phyloP scores from a whole-genome alignment of 345 rosid species.

The Rhizophora mangle region DNA sequence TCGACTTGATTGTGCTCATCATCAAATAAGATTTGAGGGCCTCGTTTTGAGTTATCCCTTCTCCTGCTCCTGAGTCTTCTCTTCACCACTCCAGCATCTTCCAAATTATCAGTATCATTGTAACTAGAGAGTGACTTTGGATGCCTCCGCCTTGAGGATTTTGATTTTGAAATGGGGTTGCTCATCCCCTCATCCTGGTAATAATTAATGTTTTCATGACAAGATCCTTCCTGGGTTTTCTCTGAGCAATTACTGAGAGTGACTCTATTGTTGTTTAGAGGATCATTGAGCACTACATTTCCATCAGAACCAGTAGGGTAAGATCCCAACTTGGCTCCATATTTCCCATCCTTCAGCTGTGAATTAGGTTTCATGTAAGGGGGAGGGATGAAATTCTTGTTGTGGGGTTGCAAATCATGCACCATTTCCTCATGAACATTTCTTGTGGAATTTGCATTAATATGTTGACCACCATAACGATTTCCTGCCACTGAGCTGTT shows the following conservation, averaged over 20 bases:
- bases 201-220: slow-evolving; percentile 16
- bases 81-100: slow-evolving; percentile 33
- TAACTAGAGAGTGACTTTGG: slow-evolving; percentile 36
- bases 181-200: slow-evolving; percentile 27
- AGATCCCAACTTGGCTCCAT: slow-evolving; percentile 28
- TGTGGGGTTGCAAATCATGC: slow-evolving; percentile 35
- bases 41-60: slow-evolving; percentile 59
- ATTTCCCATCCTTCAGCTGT: slow-evolving; percentile 38
- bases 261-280: slow-evolving; percentile 27
- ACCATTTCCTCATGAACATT: slow-evolving; percentile 40
- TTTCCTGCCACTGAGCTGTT: slow-evolving; percentile 27
- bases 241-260: slow-evolving; percentile 21
- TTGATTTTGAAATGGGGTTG: slow-evolving; percentile 46
- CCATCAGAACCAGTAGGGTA: slow-evolving; percentile 29
- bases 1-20: slow-evolving; percentile 41
- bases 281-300: slow-evolving; percentile 29
- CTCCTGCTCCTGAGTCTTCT: slow-evolving; percentile 59
- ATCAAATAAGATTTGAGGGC: slow-evolving; percentile 59
- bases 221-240: slow-evolving; percentile 28
- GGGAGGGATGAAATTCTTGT: slow-evolving; percentile 56
- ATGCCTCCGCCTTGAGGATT: slow-evolving; percentile 61
- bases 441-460: slow-evolving; percentile 23
- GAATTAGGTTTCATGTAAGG: slow-evolving; percentile 39
- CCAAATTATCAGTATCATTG: slow-evolving; percentile 33
- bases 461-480: slow-evolving; percentile 24